These are phyloP conservation scores for Gossypium bickii DNA, from an alignment of 345 rosid genomes.

Conservation along the genomic window DNA sequence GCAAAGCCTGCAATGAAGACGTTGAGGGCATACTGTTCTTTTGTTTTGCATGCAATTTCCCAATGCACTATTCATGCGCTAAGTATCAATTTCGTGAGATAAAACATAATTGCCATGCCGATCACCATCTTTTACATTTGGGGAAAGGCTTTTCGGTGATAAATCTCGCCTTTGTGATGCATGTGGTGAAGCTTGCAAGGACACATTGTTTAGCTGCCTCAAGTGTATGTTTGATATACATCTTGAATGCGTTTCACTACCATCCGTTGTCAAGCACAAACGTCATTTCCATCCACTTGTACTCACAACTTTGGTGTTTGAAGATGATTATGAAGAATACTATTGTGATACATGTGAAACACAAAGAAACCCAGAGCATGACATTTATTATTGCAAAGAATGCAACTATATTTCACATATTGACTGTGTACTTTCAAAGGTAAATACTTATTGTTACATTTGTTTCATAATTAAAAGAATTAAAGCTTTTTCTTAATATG, in stretches of 20 bases:
- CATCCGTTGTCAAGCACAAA: background rate
- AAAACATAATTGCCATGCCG: background rate
- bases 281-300: constrained; percentile 10
- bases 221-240: background rate
- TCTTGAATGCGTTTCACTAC: constrained; percentile 5
- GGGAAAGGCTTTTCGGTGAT: background rate
- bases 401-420: background rate
- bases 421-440: background rate
- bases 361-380: background rate
- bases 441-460: background rate
- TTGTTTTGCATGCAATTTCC: fast-evolving
- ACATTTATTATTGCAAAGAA: constrained; percentile 4
- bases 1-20: fast-evolving
- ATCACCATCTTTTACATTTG: background rate
- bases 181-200: background rate
- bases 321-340: background rate
- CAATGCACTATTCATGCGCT: background rate
- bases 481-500: too few species aligned
- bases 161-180: background rate
- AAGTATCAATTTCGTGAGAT: background rate
- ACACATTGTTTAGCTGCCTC: background rate
- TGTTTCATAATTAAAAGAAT: too few species aligned
- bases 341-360: constrained; percentile 8
- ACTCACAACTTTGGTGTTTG: background rate
- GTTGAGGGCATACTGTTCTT: fast-evolving